Evolutionary conservation across 148 eudicot genomes (phyloP).

Genomic region (Vaccinium myrtillus): DNA sequence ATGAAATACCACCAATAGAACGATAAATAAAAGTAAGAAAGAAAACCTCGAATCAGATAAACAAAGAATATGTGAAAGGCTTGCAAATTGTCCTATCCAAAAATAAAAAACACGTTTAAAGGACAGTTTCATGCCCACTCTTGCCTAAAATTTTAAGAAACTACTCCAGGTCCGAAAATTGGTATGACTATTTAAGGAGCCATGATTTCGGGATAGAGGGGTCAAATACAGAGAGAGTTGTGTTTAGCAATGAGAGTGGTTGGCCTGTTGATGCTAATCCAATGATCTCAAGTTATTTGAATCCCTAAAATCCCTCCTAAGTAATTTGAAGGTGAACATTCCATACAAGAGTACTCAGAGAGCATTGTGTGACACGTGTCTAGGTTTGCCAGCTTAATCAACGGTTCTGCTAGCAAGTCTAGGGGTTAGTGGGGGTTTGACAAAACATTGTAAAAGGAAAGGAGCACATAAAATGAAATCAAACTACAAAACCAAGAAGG

Average conservation of each 20-base stretch:
- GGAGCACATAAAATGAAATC: constrained; percentile 3
- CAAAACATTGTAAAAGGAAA: neutral
- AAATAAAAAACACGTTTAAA: neutral
- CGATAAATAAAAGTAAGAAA: neutral
- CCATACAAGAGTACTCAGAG: neutral
- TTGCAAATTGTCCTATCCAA: neutral
- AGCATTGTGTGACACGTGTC: neutral
- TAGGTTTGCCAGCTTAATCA: neutral
- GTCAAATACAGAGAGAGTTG: neutral
- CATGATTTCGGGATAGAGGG: neutral
- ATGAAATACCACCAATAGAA: neutral
- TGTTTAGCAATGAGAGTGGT: neutral
- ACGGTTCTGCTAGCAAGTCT: neutral
- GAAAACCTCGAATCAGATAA: neutral
- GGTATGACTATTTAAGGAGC: neutral
- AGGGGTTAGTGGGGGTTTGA: neutral
- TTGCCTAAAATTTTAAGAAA: neutral
- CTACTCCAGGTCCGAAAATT: neutral
- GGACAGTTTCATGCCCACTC: neutral
- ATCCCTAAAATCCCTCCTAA: neutral
- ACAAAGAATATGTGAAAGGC: neutral
- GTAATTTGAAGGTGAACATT: neutral
- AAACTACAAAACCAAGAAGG: neutral
- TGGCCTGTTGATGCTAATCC: neutral
- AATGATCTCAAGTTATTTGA: neutral